phyloP scores from a whole-genome alignment of 768 basidiomycete species.

The Phaeotremella fagi region DNA sequence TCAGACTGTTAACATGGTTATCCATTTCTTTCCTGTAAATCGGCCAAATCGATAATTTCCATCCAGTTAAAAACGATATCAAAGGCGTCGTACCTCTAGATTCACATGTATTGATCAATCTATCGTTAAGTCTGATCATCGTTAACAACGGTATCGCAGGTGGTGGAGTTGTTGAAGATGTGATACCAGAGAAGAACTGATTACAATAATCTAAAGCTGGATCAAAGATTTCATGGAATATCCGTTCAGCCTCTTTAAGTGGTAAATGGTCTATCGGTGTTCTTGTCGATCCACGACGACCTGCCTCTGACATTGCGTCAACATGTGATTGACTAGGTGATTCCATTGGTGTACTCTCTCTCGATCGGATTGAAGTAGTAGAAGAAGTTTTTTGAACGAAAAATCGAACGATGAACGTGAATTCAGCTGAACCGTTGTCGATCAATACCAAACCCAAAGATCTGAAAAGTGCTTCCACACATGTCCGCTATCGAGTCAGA shows the following conservation, averaged over 20 bases:
- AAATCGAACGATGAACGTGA: conserved; percentile 78
- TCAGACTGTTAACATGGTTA: conserved; percentile 73
- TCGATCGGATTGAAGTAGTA: background rate
- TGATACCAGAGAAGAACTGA: conserved; percentile 63
- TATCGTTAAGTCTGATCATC: conserved; percentile 87
- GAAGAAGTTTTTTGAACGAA: conserved; percentile 54
- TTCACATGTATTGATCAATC: conserved; percentile 68
- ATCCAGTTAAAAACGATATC: conserved; percentile 71
- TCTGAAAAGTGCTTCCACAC: conserved; percentile 75
- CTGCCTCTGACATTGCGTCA: conserved; percentile 25
- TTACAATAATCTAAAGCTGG: conserved; percentile 82
- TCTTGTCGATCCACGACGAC: conserved; percentile 1
- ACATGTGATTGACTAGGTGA: conserved; percentile 15
- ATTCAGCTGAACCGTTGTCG: conserved; percentile 92
- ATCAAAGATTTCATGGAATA: conserved; percentile 92
- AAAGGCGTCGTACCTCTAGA: conserved; percentile 72
- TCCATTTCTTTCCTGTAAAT: conserved; percentile 85
- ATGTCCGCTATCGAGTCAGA: conserved; percentile 61
- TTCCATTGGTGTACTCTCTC: conserved; percentile 7
- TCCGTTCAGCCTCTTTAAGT: conserved; percentile 43
- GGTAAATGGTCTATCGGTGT: conserved; percentile 3
- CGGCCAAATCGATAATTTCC: conserved; percentile 88
- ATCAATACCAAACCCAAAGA: conserved; percentile 83
- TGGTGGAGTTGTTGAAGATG: conserved; percentile 67
- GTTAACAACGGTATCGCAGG: conserved; percentile 72